Base-by-base conservation (phyloP, 164 flowering plant species). In the Akebia trifoliata region DNA sequence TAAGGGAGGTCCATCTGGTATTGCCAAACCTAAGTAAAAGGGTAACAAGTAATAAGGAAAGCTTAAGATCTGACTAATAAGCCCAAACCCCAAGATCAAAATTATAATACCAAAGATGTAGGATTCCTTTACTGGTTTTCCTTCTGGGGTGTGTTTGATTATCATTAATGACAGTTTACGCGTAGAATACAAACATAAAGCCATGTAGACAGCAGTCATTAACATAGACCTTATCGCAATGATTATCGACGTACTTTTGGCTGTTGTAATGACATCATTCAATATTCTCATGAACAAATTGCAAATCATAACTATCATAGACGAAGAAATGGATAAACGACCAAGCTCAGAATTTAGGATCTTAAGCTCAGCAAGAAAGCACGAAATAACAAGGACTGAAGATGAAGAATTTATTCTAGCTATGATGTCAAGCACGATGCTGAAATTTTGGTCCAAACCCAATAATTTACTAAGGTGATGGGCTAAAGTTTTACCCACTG, bases 271-370 rank as follows among this genome's bases (percentile, higher is more conserved):
- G n/a, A n/a, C n/a, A n/a, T n/a, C n/a, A n/a, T n/a, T n/a, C n/a
- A n/a, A n/a, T n/a, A n/a, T n/a, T n/a, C n/a, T n/a, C n/a, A n/a
- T n/a, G 30, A 8, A 21, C 31, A 4, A 34, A 4, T 44, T 51
- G 20, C 6, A 17, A 44, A 5, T 21, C 6, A 8, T 39, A 12
- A 38, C 18, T 17, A 45, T 38, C 39, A 57, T 57, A 1, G 79
- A 52, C 0, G 79, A 63, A 12, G 63, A 62, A 29, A 59, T 20
- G 17, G 76, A 75, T 2, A 81, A n/a, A 1, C 78, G 56, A 0
- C 85, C 85, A 5, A 81, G 32, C 21, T 78, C 81, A 0, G 85
- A 67, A 37, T 78, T 81, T 4, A 72, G 51, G 11, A 81, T 47
- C n/a, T 72, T 72, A 7, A 81, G 76, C 38, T 81, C 81, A 6